Conservation (phyloP, 2,329 filamentous ascomycete genomes). For the Chrysoporthe austroafricana region DNA sequence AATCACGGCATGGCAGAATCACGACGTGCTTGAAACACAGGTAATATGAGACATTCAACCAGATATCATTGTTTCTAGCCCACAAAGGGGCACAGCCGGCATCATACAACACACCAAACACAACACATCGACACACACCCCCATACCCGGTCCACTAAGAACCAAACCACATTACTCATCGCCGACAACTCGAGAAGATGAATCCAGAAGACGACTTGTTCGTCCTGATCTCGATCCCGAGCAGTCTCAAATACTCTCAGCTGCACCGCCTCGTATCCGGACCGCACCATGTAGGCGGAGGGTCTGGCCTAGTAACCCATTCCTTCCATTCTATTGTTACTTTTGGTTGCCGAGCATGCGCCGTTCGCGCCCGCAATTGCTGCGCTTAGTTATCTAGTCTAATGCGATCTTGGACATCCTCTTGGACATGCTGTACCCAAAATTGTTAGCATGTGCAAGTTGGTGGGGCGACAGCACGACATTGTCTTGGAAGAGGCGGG, state of each 20-base stretch:
- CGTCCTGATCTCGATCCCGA: not conserved
- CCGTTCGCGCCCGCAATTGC: not conserved
- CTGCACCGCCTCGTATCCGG: not conserved
- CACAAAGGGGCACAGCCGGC: too few species aligned
- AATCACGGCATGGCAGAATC: too few species aligned
- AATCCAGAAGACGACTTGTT: not conserved
- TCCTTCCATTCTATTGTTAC: not conserved
- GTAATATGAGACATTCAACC: too few species aligned
- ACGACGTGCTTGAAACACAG: too few species aligned
- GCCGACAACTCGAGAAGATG: not conserved
- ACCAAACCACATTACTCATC: not conserved
- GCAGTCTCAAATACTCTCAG: not conserved
- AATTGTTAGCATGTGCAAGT: conserved; percentile 37
- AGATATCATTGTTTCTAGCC: too few species aligned
- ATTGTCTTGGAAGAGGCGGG: not conserved
- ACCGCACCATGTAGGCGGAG: not conserved
- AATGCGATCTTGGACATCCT: conserved; percentile 55
- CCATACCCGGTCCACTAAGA: not conserved
- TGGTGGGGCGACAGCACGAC: not conserved
- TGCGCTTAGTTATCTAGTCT: conserved; percentile 11
- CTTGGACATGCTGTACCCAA: conserved; percentile 62
- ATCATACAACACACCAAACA: not conserved
- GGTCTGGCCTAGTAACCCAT: not conserved
- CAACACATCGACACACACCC: too few species aligned
- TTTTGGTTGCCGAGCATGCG: not conserved